phyloP scores from a whole-genome alignment of 169 alveolate genomes.

The Fabrea salina region DNA sequence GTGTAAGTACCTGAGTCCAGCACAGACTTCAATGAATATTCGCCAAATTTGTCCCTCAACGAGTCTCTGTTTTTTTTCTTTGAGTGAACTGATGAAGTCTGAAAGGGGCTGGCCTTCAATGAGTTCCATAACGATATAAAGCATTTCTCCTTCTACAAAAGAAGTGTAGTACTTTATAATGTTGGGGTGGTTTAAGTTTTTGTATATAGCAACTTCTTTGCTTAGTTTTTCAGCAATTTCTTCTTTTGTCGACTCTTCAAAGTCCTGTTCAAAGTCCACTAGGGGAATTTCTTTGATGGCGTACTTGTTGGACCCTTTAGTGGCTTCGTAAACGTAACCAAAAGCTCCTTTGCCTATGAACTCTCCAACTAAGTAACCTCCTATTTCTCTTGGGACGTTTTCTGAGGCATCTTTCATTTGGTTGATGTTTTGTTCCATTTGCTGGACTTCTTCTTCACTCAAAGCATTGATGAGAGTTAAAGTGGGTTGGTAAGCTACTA shows the following conservation, averaged over 20 bases:
- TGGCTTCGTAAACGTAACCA: constrained; percentile 73
- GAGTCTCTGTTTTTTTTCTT: constrained; percentile 66
- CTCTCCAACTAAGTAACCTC: constrained; percentile 61
- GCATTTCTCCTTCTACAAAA: constrained; percentile 57
- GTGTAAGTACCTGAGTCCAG: constrained; percentile 77
- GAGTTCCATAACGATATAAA: constrained; percentile 79
- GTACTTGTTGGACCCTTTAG: constrained; percentile 63
- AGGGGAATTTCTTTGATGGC: constrained; percentile 71
- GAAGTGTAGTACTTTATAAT: constrained; percentile 67
- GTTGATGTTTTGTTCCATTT: constrained; percentile 38
- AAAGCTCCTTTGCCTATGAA: constrained; percentile 80
- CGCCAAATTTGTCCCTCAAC: constrained; percentile 73
- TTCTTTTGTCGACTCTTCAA: constrained; percentile 31
- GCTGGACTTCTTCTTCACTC: constrained; percentile 49
- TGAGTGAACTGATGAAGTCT: constrained; percentile 62
- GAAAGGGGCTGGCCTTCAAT: constrained; percentile 73
- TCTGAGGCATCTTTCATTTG: constrained; percentile 29
- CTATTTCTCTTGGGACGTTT: constrained; percentile 33
- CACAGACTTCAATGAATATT: constrained; percentile 55
- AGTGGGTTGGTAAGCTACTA: constrained; percentile 32
- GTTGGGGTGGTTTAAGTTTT: constrained; percentile 72
- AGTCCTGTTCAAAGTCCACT: constrained; percentile 21
- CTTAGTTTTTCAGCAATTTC: constrained; percentile 41
- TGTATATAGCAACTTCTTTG: constrained; percentile 67
- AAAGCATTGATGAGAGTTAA: constrained; percentile 27